Evolutionary conservation across 805 yeast species (phyloP), one percentile per base, ranked within the genome.

Genomic region (Barnettozyma sucrosica): DNA sequence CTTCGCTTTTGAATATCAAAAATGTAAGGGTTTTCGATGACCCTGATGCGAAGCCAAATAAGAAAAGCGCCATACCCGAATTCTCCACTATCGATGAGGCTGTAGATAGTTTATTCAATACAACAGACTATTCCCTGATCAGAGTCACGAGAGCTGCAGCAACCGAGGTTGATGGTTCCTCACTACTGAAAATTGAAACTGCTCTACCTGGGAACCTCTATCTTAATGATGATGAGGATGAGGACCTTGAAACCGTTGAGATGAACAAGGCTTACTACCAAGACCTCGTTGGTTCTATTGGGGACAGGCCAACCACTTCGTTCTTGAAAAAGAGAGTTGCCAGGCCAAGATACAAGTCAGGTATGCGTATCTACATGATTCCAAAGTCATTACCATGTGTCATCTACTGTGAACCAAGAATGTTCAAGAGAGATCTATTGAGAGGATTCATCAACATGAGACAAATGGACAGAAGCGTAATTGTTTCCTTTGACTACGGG

Each of bases 301-400:
- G 72, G 23, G 77, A 74, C 42, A 62, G 67, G 28, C 76, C 80
- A 2, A 65, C 71, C 24, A 71, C 79, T 36, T 62, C 74, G 4
- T 80, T 76, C 55, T 62, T 80, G 43, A 80, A 80, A 60, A 77
- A 77, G 50, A 67, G 74, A 21, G 73, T 79, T 30, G 84, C 84
- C 13, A 66, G 83, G 53, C 85, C 85, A 11, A 62, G 85, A 30
- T 80, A 80, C 61, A 80, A 80, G 57, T 68, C 78, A 5, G 77
- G 76, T 52, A 80, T 80, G 85, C 76, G 78, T 57, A 74, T 80
- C n/a, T 80, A 75, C 61, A 54, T 80, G 18, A 63, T 80, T 6
- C 82, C 83, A 4, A 63, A 70, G 23, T 55, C 59, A 14, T 49
- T 58, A 7, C 57, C 67, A 46, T 67, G 69, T 51, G 69, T 73